Base-by-base conservation (phyloP, 768 basidiomycete genomes). In the Boletus reticulatus region DNA sequence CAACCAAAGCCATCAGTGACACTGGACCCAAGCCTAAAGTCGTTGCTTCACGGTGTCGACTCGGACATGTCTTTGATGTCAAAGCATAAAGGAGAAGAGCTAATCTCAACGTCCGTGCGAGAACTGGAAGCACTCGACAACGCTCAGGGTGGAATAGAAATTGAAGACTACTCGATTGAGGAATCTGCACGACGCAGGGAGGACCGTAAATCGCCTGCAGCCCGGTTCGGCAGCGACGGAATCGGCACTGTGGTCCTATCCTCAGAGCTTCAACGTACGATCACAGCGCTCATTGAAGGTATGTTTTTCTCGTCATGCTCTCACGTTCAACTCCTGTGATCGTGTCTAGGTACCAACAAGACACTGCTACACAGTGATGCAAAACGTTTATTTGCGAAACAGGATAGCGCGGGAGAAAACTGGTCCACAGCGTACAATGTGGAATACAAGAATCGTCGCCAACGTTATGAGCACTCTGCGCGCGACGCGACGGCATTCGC, bases 401-500 rank as follows among this genome's bases (percentile, higher is more conserved):
- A 66, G 50, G 57, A 59, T 57, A 32, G 47, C 44, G 62, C 63
- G 16, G 69, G 69, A 13, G 70, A 77, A 52, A 58, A 53, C 29
- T 92, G 89, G 89, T 76, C 80, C 45, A 60, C 79, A 17, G 62
- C 77, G 11, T 87, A 84, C 65, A 75, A 84, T 53, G 75, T 76
- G 10, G 75, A 73, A 55, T 90, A 91, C 69, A 84, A 80, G 59
- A 85, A 85, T 13, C 73, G 76, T 41, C 72, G 75, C 50, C 86
- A 89, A 64, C 77, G 80, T 36, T 71, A 71, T 53, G 80, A 79
- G 27, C 88, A 89, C 68, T 75, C 75, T 39, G 78, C 81, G 52
- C 79, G 88, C 27, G 89, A 94, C 59, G 91, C 87, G 22, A 85
- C 88, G 24, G 93, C 93, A 6, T 95, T 94, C 67, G 87, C 88